These are phyloP conservation scores for Trichophyton mentagrophytes DNA, from an alignment of 2,329 filamentous ascomycete species.

Conservation along the genomic window DNA sequence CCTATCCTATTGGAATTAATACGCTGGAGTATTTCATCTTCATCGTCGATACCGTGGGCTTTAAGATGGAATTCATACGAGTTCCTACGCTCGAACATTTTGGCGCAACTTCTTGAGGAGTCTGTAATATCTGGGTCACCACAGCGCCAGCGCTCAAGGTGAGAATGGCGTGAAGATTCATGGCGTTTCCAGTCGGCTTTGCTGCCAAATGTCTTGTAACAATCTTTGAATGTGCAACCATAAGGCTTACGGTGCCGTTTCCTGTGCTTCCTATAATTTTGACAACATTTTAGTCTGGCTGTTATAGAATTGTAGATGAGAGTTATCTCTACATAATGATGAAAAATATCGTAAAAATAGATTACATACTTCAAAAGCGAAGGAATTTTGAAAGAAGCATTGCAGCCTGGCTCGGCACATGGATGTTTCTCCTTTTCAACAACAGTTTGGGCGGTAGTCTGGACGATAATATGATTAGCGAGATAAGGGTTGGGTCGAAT, in stretches of 20 bases:
- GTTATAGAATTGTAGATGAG: neutral
- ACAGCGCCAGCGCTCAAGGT: constrained; percentile 61
- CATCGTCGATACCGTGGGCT: constrained; percentile 33
- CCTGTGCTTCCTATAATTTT: constrained; percentile 57
- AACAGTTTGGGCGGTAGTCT: neutral
- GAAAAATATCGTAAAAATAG: constrained; percentile 14
- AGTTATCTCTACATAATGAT: no score
- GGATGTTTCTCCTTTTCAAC: neutral
- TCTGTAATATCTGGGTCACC: constrained; percentile 27
- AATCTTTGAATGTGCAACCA: constrained; percentile 60
- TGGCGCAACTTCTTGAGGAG: constrained; percentile 38
- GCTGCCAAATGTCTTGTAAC: constrained; percentile 67
- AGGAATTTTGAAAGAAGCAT: neutral
- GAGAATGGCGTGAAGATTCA: constrained; percentile 66
- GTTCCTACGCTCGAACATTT: constrained; percentile 46
- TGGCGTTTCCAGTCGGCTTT: constrained; percentile 94
- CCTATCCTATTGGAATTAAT: constrained; percentile 49
- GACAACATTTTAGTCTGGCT: neutral
- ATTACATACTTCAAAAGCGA: neutral
- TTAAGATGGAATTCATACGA: constrained; percentile 51
- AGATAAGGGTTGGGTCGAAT: neutral
- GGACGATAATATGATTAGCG: neutral
- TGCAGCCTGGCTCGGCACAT: neutral
- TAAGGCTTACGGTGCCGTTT: constrained; percentile 74
- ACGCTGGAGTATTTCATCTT: constrained; percentile 19